Evolutionary conservation across 2,329 filamentous ascomycete species (phyloP).

Genomic region (Ceratocystis albifundus): DNA sequence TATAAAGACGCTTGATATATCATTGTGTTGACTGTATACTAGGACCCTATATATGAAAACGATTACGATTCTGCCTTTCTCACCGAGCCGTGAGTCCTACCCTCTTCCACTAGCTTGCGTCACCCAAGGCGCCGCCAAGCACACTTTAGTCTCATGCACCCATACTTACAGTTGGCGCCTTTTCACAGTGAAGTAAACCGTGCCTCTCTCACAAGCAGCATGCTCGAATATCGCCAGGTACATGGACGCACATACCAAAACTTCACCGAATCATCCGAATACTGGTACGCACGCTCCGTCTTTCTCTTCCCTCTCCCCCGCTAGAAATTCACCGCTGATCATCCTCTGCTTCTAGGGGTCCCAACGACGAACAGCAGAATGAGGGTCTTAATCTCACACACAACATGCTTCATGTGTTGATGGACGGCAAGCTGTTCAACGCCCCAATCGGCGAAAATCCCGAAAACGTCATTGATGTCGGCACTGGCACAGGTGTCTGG

Average conservation of each 20-base stretch:
- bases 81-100: constrained; percentile 16
- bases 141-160: background rate
- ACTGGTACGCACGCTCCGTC: constrained; percentile 25
- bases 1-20: background rate
- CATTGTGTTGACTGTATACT: background rate
- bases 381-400: constrained; percentile 23
- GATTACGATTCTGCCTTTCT: constrained; percentile 20
- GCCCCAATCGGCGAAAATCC: constrained; percentile 26
- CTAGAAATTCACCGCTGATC: background rate
- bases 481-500: constrained; percentile 31
- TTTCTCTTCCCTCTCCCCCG: background rate
- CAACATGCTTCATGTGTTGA: constrained; percentile 20
- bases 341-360: constrained; percentile 22
- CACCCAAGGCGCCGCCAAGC: background rate
- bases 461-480: constrained; percentile 29
- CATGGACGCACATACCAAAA: constrained; percentile 29
- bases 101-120: background rate
- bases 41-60: constrained; percentile 18
- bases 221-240: constrained; percentile 28
- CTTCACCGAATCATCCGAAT: constrained; percentile 27
- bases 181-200: constrained; percentile 23
- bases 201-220: constrained; percentile 28
- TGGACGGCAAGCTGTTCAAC: constrained; percentile 23
- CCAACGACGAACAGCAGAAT: constrained; percentile 27
- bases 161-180: background rate